Conservation (phyloP, 495 filamentous ascomycete genomes). For the Annulohypoxylon maeteangense region DNA sequence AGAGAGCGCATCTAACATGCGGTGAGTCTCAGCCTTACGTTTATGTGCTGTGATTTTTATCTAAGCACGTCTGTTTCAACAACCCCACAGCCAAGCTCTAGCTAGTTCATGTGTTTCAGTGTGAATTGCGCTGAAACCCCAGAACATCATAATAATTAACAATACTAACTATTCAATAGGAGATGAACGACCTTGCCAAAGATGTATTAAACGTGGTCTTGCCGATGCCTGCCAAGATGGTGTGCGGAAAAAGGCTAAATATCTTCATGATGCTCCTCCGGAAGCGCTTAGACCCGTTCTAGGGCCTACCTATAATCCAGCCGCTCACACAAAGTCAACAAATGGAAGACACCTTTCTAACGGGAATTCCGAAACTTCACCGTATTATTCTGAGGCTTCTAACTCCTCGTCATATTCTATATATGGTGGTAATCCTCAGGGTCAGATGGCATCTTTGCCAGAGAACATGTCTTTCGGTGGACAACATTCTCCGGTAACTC, state of each 20-base stretch:
- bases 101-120: constrained; percentile 11
- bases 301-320: constrained; percentile 65
- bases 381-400: constrained; percentile 45
- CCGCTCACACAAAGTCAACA: constrained; percentile 45
- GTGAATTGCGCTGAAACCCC: constrained; percentile 27
- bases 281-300: constrained; percentile 69
- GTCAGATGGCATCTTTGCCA: constrained; percentile 50
- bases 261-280: constrained; percentile 93
- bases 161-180: constrained; percentile 50
- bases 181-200: constrained; percentile 88
- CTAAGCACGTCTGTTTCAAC: constrained; percentile 34
- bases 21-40: constrained; percentile 71
- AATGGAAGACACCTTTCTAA: constrained; percentile 49
- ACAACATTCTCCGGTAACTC: constrained; percentile 76
- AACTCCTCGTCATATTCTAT: constrained; percentile 48
- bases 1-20: constrained; percentile 96
- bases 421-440: constrained; percentile 50
- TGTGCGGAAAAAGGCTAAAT: constrained; percentile 98
- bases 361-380: constrained; percentile 41
- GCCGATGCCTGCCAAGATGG: constrained; percentile 93
- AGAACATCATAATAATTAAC: constrained; percentile 3
- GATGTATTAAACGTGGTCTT: constrained; percentile 92
- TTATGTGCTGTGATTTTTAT: constrained; percentile 35
- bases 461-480: constrained; percentile 64
- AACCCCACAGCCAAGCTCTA: constrained; percentile 32